Conservation (phyloP, 306 rosid species). For the Boehmeria nivea region DNA sequence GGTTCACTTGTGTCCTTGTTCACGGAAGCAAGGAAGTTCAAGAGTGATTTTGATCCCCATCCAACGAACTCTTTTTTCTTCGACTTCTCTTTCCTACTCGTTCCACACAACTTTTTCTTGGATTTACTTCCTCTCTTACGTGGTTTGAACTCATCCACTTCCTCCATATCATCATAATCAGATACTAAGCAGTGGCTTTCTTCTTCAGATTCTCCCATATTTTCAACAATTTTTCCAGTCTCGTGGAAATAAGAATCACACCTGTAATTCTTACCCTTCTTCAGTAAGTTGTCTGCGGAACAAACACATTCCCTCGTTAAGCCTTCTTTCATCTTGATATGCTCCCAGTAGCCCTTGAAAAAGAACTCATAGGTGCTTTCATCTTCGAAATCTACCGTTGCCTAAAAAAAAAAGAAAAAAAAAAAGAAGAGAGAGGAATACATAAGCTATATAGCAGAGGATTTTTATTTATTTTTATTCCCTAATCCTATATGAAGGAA, state of each 20-base stretch:
- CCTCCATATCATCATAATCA: too few species aligned
- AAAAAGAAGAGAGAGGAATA: too few species aligned
- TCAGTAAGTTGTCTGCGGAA: constrained; percentile 30
- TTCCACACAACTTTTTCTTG: constrained; percentile 25
- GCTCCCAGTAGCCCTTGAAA: constrained; percentile 52
- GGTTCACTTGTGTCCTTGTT: constrained; percentile 39
- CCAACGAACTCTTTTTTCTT: constrained; percentile 54
- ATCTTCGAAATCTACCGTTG: constrained; percentile 47
- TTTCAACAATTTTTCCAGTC: constrained; percentile 28
- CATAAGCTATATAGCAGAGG: too few species aligned
- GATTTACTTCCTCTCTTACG: constrained; percentile 29
- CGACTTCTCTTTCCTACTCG: constrained; percentile 32
- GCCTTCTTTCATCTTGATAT: constrained; percentile 45
- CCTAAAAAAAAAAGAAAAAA: constrained; percentile 44
- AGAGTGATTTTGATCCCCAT: constrained; percentile 61
- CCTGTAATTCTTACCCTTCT: constrained; percentile 28
- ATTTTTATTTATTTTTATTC: too few species aligned
- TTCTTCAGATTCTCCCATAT: constrained; percentile 36
- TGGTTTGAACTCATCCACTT: constrained; percentile 38
- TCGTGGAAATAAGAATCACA: constrained; percentile 28
- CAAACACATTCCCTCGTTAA: constrained; percentile 31
- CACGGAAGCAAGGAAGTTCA: constrained; percentile 47
- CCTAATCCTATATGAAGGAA: too few species aligned
- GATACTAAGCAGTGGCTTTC: constrained; percentile 30
- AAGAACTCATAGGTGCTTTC: constrained; percentile 42